These are phyloP conservation scores for Yamadazyma philogaea DNA, from an alignment of 805 yeast species.

Conservation along the genomic window DNA sequence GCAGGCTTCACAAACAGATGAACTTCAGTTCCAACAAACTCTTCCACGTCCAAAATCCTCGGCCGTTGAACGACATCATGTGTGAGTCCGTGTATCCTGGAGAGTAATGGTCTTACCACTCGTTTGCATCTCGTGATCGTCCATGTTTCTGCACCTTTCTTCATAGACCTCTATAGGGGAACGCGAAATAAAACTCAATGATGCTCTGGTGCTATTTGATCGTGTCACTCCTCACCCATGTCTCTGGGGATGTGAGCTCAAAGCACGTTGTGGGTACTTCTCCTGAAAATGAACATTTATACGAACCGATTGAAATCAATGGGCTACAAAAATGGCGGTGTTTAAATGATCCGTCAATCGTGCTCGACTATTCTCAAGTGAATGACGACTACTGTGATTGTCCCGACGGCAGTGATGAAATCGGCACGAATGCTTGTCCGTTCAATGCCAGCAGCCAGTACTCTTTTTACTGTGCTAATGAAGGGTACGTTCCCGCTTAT, in stretches of 20 bases:
- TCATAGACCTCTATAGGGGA: background rate
- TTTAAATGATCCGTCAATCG: conserved; percentile 61
- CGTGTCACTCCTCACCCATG: background rate
- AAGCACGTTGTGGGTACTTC: conserved; percentile 28
- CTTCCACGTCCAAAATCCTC: background rate
- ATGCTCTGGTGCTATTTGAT: background rate
- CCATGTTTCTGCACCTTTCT: conserved; percentile 2
- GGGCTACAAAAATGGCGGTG: conserved; percentile 57
- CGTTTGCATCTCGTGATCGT: conserved; percentile 26
- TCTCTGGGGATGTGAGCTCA: background rate
- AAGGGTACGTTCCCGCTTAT: conserved; percentile 60
- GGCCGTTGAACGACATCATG: conserved; percentile 29
- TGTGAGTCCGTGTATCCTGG: conserved; percentile 34
- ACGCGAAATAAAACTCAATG: background rate
- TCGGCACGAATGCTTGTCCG: conserved; percentile 86
- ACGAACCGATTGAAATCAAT: conserved; percentile 50
- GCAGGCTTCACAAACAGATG: conserved; percentile 14
- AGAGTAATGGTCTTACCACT: conserved; percentile 33
- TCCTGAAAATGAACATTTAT: conserved; percentile 40
- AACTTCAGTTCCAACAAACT: background rate
- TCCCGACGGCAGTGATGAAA: conserved; percentile 97
- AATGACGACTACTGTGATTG: conserved; percentile 94
- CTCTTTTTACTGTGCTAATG: conserved; percentile 71
- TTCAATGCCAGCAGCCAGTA: conserved; percentile 9
- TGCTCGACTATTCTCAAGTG: conserved; percentile 56